phyloP scores from a whole-genome alignment of 768 basidiomycete genomes.

The Leucosporidium yakuticum region DNA sequence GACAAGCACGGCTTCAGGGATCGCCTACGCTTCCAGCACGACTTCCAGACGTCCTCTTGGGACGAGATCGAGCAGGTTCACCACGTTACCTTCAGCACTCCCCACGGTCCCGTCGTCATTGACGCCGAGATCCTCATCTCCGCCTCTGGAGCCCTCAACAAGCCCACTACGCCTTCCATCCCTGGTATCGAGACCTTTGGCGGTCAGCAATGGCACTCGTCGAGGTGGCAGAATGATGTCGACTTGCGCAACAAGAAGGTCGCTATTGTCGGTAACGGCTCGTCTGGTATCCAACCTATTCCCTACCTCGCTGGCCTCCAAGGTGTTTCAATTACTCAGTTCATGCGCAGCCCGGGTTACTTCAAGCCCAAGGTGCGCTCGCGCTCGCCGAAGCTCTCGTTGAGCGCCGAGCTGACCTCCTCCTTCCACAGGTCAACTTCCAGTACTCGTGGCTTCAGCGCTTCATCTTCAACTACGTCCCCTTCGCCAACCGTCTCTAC shows the following conservation, averaged over 20 bases:
- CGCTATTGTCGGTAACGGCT: conserved; percentile 61
- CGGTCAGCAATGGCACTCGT: conserved; percentile 55
- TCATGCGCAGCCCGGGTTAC: conserved; percentile 2
- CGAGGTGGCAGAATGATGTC: conserved; percentile 55
- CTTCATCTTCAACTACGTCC: conserved; percentile 28
- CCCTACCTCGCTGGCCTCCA: conserved; percentile 38
- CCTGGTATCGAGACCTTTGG: conserved; percentile 49
- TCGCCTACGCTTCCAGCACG: conserved; percentile 49
- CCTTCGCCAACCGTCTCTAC: conserved; percentile 22
- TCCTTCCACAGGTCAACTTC: conserved; percentile 22
- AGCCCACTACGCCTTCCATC: conserved; percentile 50
- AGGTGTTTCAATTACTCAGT: conserved; percentile 48
- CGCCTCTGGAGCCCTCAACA: conserved; percentile 50
- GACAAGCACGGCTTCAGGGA: conserved; percentile 46
- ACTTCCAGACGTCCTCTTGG: conserved; percentile 51
- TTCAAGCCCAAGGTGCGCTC: background rate
- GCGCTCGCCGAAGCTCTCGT: background rate
- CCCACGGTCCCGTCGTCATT: conserved; percentile 43
- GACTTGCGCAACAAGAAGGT: conserved; percentile 53
- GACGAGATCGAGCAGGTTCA: conserved; percentile 49
- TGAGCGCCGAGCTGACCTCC: background rate
- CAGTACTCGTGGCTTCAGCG: conserved; percentile 9
- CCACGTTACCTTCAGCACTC: conserved; percentile 45
- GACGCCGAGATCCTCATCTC: conserved; percentile 51
- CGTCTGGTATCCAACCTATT: conserved; percentile 55